Conservation (phyloP, 1,284 basidiomycete genomes). For the Puccinia coronata region DNA sequence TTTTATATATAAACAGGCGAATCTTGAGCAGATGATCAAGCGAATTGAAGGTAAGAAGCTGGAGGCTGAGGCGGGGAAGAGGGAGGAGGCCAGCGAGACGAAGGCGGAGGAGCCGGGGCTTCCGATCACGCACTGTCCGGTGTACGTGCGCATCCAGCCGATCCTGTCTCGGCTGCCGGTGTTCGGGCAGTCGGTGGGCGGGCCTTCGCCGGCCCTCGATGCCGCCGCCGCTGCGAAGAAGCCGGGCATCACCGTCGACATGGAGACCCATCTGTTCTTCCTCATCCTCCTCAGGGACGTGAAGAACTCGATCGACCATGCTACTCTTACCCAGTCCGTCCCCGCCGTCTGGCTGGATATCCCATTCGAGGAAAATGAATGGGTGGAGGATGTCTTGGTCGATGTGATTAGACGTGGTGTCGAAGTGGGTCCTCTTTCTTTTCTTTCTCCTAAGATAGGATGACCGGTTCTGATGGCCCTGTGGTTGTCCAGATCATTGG, state of each 20-base stretch:
- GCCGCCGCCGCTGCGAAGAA: too few relatives aligned
- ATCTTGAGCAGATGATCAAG: slow-evolving; percentile 75
- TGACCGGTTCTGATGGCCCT: background rate
- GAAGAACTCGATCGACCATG: slow-evolving; percentile 71
- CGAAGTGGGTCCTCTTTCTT: slow-evolving; percentile 62
- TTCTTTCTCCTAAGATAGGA: too few relatives aligned
- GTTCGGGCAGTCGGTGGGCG: slow-evolving; percentile 82
- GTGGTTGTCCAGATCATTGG: slow-evolving; percentile 30
- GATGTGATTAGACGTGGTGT: slow-evolving; percentile 77
- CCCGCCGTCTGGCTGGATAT: slow-evolving; percentile 78
- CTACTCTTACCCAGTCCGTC: slow-evolving; percentile 76
- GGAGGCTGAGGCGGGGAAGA: background rate
- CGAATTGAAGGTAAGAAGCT: slow-evolving; percentile 60
- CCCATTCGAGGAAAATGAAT: slow-evolving; percentile 82
- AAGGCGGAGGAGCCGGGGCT: background rate
- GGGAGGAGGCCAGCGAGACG: background rate
- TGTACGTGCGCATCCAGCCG: slow-evolving; percentile 92
- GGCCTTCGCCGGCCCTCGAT: slow-evolving; percentile 65
- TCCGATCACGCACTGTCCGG: slow-evolving; percentile 72
- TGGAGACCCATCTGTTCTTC: slow-evolving; percentile 73
- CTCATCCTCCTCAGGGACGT: slow-evolving; percentile 80
- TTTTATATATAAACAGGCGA: slow-evolving; percentile 64
- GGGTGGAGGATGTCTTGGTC: slow-evolving; percentile 90
- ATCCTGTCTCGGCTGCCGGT: slow-evolving; percentile 68
- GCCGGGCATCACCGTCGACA: slow-evolving; percentile 51